Evolutionary conservation across 139 green algal species (phyloP).

Genomic region (Coelastrella sp.): DNA sequence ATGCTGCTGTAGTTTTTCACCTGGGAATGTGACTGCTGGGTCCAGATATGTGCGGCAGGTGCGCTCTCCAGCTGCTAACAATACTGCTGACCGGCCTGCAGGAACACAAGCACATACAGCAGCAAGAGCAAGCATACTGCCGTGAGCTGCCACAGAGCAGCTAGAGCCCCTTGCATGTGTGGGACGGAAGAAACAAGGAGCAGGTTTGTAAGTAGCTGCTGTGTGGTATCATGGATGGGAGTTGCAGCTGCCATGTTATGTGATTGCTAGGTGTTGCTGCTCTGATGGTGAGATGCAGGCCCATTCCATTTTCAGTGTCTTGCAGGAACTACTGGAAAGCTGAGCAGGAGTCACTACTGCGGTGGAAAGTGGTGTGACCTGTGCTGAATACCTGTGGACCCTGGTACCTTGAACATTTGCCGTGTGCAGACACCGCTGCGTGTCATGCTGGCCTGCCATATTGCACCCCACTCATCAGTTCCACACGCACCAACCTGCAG

Average conservation of each 20-base stretch:
- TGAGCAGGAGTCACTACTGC: no score
- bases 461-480: conserved; percentile 13
- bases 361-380: no score
- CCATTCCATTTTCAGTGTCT: no score
- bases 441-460: neutral
- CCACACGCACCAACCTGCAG: conserved; percentile 16
- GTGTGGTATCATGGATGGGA: no score
- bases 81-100: conserved; percentile 1
- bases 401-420: neutral
- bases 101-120: neutral
- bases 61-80: conserved; percentile 1
- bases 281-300: no score
- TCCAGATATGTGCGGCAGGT: conserved; percentile 15
- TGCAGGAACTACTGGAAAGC: no score
- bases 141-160: neutral
- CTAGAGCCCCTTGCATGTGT: no score
- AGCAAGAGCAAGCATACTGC: neutral
- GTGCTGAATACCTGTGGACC: neutral
- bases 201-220: no score
- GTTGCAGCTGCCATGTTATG: neutral
- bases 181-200: no score
- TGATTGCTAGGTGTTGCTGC: neutral
- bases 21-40: neutral
- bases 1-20: conserved; percentile 9
- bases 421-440: conserved; percentile 5